These are phyloP conservation scores for Coemansia sp. DNA, from an alignment of 192 early-diverging fungal genomes.

Conservation along the genomic window DNA sequence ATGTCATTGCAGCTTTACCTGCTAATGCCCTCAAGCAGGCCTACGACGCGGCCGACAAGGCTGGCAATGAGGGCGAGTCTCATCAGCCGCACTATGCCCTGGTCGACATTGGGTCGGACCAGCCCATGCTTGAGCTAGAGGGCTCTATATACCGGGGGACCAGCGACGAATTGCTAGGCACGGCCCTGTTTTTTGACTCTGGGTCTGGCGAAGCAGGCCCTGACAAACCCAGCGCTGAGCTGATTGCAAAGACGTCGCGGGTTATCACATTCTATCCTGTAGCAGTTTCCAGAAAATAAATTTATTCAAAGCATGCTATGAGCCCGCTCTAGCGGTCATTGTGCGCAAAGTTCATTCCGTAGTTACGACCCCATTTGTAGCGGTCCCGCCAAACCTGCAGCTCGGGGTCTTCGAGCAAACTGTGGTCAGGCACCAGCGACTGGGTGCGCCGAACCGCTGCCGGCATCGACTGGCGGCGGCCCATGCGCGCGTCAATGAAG, in stretches of 20 bases:
- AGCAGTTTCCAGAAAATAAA: slow-evolving; percentile 10
- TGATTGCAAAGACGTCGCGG: slow-evolving; percentile 29
- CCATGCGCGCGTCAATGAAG: slow-evolving; percentile 13
- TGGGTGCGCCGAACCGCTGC: not conserved
- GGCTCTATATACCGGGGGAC: slow-evolving; percentile 34
- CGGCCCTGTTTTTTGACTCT: slow-evolving; percentile 38
- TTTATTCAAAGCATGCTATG: not conserved
- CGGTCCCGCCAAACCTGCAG: slow-evolving; percentile 52
- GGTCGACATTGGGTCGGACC: slow-evolving; percentile 39
- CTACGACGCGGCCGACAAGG: not conserved
- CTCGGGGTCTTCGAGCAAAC: slow-evolving; percentile 42
- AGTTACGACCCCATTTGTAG: slow-evolving; percentile 54
- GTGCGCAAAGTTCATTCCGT: slow-evolving; percentile 55
- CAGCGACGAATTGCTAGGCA: slow-evolving; percentile 42
- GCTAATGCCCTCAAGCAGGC: slow-evolving; percentile 5
- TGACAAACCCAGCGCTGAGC: slow-evolving; percentile 12
- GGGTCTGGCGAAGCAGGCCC: slow-evolving; percentile 4
- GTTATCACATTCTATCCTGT: slow-evolving; percentile 34
- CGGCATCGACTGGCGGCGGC: slow-evolving; percentile 25
- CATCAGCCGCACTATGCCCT: slow-evolving; percentile 29
- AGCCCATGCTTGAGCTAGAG: slow-evolving; percentile 45
- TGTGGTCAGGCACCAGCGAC: slow-evolving; percentile 34
- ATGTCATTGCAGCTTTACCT: slow-evolving; percentile 37
- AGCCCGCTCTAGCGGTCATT: slow-evolving; percentile 23
- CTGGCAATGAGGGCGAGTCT: not conserved